phyloP scores from a whole-genome alignment of 192 early-diverging fungal species.

The Coemansia pectinata region DNA sequence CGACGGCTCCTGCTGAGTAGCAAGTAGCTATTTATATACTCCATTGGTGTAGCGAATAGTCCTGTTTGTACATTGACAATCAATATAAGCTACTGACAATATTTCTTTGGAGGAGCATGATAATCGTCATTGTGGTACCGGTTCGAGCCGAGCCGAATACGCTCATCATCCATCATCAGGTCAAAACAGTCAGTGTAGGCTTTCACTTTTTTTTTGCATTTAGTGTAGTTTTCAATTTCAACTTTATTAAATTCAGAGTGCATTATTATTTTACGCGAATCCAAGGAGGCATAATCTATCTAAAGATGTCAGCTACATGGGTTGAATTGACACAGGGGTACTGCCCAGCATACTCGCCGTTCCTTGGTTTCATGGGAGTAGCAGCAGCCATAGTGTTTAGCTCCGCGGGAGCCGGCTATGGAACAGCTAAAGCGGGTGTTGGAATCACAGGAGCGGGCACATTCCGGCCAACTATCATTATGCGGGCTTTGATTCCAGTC shows the following conservation, averaged over 20 bases:
- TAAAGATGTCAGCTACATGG: conserved; percentile 5
- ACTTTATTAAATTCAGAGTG: background rate
- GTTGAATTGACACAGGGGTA: conserved; percentile 48
- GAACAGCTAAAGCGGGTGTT: conserved; percentile 95
- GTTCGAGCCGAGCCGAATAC: no score
- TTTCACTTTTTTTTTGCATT: no score
- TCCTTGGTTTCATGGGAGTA: conserved; percentile 61
- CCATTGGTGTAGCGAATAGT: no score
- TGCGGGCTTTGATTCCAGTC: conserved; percentile 91
- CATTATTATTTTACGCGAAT: background rate
- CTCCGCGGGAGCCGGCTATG: conserved; percentile 95
- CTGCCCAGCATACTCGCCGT: conserved; percentile 57
- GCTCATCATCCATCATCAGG: no score
- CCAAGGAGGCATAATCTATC: background rate
- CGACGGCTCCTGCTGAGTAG: no score
- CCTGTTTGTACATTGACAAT: no score
- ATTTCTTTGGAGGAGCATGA: no score
- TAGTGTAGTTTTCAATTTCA: no score
- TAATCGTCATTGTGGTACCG: no score
- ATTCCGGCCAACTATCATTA: conserved; percentile 88
- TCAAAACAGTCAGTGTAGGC: no score
- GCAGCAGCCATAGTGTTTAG: conserved; percentile 68
- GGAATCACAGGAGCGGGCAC: conserved; percentile 95
- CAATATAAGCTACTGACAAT: no score
- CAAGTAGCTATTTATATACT: no score